These are phyloP conservation scores for Paraphoma sp. DNA, from an alignment of 2,329 filamentous ascomycete species.

Conservation along the genomic window DNA sequence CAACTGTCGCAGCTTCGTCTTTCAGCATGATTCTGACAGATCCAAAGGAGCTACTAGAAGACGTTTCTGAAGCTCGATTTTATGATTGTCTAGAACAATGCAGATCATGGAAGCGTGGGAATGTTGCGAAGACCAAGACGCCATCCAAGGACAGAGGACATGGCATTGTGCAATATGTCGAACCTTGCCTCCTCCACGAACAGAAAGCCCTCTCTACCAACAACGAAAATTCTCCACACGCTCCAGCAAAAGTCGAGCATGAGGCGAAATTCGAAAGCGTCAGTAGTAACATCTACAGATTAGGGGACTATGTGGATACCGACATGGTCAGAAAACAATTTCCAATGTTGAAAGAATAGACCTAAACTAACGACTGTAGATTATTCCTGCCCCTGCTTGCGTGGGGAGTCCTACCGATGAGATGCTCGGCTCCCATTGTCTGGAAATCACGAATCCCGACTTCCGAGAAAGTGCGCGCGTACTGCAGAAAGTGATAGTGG, in stretches of 20 bases:
- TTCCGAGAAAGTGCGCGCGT: constrained; percentile 49
- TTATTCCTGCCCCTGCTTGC: constrained; percentile 36
- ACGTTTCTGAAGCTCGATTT: no score
- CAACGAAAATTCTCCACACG: neutral
- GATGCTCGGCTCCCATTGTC: constrained; percentile 48
- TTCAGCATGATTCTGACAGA: constrained; percentile 55
- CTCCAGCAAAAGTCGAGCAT: neutral
- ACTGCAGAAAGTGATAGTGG: constrained; percentile 53
- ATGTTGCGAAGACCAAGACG: no score
- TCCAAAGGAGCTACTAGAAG: constrained; percentile 38
- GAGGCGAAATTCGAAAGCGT: constrained; percentile 14
- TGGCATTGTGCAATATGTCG: neutral
- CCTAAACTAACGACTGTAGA: neutral
- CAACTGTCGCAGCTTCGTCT: constrained; percentile 51
- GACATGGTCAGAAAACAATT: constrained; percentile 51
- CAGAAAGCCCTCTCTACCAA: no score
- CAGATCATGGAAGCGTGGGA: constrained; percentile 10
- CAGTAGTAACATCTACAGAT: constrained; percentile 45
- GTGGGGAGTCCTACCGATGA: constrained; percentile 45
- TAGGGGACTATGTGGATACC: constrained; percentile 57
- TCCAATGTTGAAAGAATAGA: no score
- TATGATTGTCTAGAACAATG: constrained; percentile 12
- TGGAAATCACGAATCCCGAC: constrained; percentile 50
- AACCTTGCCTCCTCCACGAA: no score
- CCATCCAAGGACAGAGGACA: constrained; percentile 1